Base-by-base conservation (phyloP, 1,284 basidiomycete genomes). In the Cystobasidium sp. region DNA sequence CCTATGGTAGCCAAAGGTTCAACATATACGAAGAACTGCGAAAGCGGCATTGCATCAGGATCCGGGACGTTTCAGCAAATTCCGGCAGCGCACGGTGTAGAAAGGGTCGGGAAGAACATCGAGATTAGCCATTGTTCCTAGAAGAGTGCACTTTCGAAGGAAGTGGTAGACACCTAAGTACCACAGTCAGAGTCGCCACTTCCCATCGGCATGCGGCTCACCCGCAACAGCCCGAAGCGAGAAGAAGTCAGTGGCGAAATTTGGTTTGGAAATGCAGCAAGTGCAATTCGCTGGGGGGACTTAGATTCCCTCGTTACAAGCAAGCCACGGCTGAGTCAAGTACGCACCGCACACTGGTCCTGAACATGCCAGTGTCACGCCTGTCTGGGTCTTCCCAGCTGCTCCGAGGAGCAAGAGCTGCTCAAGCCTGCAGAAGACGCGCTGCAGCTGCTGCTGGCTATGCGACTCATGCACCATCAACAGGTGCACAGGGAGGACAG, bases 1-100 rank as follows among this genome's bases (percentile, higher is more conserved):
- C 76, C 71, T 44, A 84, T 69, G 0, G 83, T 81, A 18, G 83
- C 74, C n/a, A 77, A 10, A 10, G 76, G 78, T 44, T 78, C 78
- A 64, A 77, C 46, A 71, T 76, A 22, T 24, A 76, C 47, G 68
- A 78, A 78, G 69, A 78, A 78, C 44, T 75, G 47, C 53, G 22
- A 73, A 56, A 37, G 55, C 31, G 39, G 9, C 8, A 22, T 41
- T 18, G 5, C 56, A 39, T 59, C 39, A 59, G 56, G 41, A 41
- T 18, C 56, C 14, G 37, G 12, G 16, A 18, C 4, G 56, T n/a
- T 31, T 18, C 37, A 43, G 43, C 43, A 6, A 6, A 18, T 18
- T 24, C 39, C 12, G 7, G 20, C n/a, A n/a, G 44, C 61, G 20
- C 20, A 49, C 61, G 14, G 61, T 63, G n/a, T 63, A 63, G 61